These are phyloP conservation scores for Aspergillus sclerotialis DNA, from an alignment of 2,329 filamentous ascomycete genomes.

Conservation along the genomic window DNA sequence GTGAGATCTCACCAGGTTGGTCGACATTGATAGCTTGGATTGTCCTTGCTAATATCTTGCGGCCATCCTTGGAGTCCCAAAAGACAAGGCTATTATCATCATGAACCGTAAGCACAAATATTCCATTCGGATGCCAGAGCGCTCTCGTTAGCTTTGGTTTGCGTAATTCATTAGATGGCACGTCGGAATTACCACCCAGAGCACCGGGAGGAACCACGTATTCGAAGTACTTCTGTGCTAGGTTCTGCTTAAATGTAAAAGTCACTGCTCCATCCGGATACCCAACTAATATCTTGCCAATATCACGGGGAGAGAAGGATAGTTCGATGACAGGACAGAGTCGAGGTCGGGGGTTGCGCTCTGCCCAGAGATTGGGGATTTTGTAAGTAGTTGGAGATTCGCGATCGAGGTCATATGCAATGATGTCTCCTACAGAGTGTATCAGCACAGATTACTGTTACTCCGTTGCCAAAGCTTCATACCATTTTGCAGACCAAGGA, in stretches of 20 bases:
- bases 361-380: conserved; percentile 80
- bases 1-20: conserved; percentile 47
- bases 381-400: conserved; percentile 68
- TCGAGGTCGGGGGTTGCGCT: conserved; percentile 61
- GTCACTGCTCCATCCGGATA: conserved; percentile 82
- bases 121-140: conserved; percentile 90
- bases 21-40: conserved; percentile 68
- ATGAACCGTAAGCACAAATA: conserved; percentile 77
- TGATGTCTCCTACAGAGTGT: conserved; percentile 58
- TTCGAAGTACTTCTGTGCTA: conserved; percentile 69
- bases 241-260: conserved; percentile 92
- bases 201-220: conserved; percentile 77
- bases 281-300: conserved; percentile 85
- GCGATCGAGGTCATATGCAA: conserved; percentile 89
- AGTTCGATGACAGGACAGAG: conserved; percentile 65
- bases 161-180: conserved; percentile 55
- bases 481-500: conserved; percentile 72
- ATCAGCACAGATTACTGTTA: conserved; percentile 1
- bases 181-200: conserved; percentile 66
- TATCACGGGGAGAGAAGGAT: conserved; percentile 82
- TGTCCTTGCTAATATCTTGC: conserved; percentile 75
- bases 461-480: conserved; percentile 8
- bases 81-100: conserved; percentile 89
- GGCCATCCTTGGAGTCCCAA: conserved; percentile 88
- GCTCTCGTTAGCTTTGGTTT: conserved; percentile 73